Evolutionary conservation across 2,329 filamentous ascomycete genomes (phyloP), one percentile per base, ranked within the genome.

Genomic region (Parasarocladium wereldwijsianum): DNA sequence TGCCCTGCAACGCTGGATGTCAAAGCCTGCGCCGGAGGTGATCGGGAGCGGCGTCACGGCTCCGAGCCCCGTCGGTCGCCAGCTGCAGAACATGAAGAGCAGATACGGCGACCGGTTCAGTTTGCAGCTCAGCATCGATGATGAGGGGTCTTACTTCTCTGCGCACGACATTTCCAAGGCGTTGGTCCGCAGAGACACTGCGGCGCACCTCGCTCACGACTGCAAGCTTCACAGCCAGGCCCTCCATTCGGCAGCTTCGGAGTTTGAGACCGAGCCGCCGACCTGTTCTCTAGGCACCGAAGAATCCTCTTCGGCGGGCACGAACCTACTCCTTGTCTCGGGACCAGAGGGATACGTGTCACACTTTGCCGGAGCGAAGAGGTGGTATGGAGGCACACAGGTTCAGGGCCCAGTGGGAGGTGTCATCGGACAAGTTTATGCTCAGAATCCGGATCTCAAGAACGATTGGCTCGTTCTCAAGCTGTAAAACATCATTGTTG

Each of bases 291-390:
- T n/a, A n/a, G n/a, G n/a, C n/a, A 33, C 31, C 1, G 26, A 38
- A 8, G 43, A 41, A 5, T 41, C 43, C 8, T 17, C 33, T 8
- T 23, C 30, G 8, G 43, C 53, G 1, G 63, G 68, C 1, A 69
- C 66, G 38, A 75, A 74, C 35, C 49, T 93, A 13, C 59, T 94
- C n/a, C 62, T 93, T 33, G 70, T 96, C 2, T 93, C 85, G 1
- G 90, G 90, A 0, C 87, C 90, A 0, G 83, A 93, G 32, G 87
- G 90, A 1, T 96, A 96, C 53, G 66, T 96, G 22, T 66, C 70
- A 24, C 68, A 78, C 38, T 82, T 80, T 54, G 83, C 84, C 3
- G 87, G 90, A 2, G 36, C 74, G 8, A 93, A 93, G 54, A 55
- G 70, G 3, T 92, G 83, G 80, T 58, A 64, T 8, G 65, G 66